These are phyloP conservation scores for Lentinula raphanica DNA, from an alignment of 768 basidiomycete genomes.

Conservation along the genomic window DNA sequence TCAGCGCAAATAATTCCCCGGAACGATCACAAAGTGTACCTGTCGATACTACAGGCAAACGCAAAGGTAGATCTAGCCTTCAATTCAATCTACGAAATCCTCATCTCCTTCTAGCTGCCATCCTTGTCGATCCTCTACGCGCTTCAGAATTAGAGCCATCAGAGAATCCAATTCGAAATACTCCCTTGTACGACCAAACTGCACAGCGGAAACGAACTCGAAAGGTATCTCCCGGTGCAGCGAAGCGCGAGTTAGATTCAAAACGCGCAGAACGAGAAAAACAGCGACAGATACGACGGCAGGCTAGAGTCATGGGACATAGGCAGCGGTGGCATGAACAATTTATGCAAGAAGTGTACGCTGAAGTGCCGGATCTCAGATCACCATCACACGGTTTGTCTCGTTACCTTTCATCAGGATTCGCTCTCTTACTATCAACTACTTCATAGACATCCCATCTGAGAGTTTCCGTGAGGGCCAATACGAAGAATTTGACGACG, in stretches of 20 bases:
- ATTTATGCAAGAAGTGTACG: conserved; percentile 37
- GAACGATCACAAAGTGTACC: conserved; percentile 17
- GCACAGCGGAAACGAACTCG: conserved; percentile 42
- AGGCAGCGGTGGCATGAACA: conserved; percentile 31
- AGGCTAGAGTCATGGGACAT: conserved; percentile 31
- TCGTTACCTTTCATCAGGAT: neutral
- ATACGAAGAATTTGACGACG: conserved; percentile 1
- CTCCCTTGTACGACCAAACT: conserved; percentile 26
- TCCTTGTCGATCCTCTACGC: conserved; percentile 30
- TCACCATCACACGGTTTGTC: conserved; percentile 14
- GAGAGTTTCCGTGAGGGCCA: conserved; percentile 6
- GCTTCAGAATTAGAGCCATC: conserved; percentile 25
- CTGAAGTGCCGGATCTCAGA: conserved; percentile 26
- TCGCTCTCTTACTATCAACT: neutral
- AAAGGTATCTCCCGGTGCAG: conserved; percentile 38
- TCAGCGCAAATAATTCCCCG: conserved; percentile 9
- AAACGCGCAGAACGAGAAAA: conserved; percentile 35
- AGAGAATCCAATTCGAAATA: conserved; percentile 27
- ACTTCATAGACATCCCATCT: neutral
- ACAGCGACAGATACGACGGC: conserved; percentile 35
- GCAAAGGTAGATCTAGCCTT: conserved; percentile 40
- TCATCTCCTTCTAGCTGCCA: conserved; percentile 21
- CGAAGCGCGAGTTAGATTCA: conserved; percentile 32
- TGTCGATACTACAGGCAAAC: conserved; percentile 28
- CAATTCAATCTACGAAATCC: neutral